phyloP scores from a whole-genome alignment of 306 rosid genomes.

The Lagenaria siceraria region DNA sequence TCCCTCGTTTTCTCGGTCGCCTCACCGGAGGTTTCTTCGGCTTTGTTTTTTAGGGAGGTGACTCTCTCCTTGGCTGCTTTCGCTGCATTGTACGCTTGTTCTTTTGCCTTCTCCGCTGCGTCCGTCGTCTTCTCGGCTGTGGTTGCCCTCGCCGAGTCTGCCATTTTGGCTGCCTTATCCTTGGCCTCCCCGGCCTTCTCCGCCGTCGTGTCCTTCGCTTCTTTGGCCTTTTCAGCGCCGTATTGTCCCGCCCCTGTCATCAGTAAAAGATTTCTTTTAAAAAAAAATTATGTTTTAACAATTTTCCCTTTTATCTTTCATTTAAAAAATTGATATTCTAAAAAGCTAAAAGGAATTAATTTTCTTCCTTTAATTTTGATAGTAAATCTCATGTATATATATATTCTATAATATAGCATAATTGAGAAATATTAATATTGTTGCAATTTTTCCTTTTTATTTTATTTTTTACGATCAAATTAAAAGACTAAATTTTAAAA shows the following conservation, averaged over 20 bases:
- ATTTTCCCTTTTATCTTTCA: too few relatives aligned
- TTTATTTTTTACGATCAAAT: too few relatives aligned
- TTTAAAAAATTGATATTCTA: too few relatives aligned
- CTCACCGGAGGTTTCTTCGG: background rate
- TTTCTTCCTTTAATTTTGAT: too few relatives aligned
- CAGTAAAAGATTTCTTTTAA: too few relatives aligned
- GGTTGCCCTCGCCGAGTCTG: background rate
- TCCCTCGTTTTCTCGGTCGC: background rate
- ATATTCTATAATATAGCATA: too few relatives aligned
- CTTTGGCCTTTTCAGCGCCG: slow-evolving; percentile 19
- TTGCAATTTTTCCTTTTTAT: too few relatives aligned
- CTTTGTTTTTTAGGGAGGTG: background rate
- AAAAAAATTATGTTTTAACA: too few relatives aligned
- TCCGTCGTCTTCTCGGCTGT: slow-evolving; percentile 15
- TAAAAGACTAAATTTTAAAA: too few relatives aligned
- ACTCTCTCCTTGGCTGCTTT: slow-evolving; percentile 6
- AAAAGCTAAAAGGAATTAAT: too few relatives aligned
- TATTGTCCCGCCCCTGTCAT: slow-evolving; percentile 35
- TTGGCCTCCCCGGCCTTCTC: background rate
- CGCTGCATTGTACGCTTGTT: background rate
- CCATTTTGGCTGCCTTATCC: background rate
- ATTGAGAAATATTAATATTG: too few relatives aligned
- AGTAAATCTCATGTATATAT: too few relatives aligned
- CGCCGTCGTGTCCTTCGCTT: slow-evolving; percentile 15
- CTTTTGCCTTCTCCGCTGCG: slow-evolving; percentile 19